These are phyloP conservation scores for Boletus subparvulus DNA, from an alignment of 768 basidiomycete species.

Conservation along the genomic window DNA sequence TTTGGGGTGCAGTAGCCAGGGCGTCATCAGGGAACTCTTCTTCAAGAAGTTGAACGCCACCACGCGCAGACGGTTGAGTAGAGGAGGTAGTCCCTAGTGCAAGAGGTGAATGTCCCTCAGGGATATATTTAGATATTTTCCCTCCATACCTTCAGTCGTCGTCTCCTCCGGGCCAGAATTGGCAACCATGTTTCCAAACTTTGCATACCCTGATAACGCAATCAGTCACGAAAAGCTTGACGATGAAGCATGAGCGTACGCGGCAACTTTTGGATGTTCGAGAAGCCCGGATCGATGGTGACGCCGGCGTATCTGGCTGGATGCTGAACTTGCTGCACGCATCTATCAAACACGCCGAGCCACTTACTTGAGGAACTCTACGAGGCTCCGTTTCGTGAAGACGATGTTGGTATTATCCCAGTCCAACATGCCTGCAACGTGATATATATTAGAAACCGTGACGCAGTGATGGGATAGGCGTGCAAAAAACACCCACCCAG, in stretches of 20 bases:
- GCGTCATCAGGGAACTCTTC: constrained; percentile 57
- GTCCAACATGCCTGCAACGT: constrained; percentile 64
- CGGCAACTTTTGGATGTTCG: constrained; percentile 73
- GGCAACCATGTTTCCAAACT: constrained; percentile 55
- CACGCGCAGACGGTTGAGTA: constrained; percentile 1
- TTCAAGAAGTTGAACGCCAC: constrained; percentile 11
- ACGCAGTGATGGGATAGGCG: not conserved
- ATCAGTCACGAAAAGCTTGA: not conserved
- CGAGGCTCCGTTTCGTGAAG: constrained; percentile 73
- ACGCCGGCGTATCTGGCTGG: constrained; percentile 62
- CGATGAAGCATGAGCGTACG: constrained; percentile 40
- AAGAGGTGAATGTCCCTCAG: not conserved
- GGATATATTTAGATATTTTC: not conserved
- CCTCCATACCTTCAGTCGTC: constrained; percentile 16
- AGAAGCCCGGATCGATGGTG: constrained; percentile 75
- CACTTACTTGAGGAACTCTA: constrained; percentile 75
- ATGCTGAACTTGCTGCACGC: constrained; percentile 26
- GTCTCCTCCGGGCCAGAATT: constrained; percentile 26
- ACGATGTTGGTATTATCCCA: constrained; percentile 77
- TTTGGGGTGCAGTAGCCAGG: constrained; percentile 54
- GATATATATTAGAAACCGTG: not conserved
- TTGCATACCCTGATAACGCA: constrained; percentile 57
- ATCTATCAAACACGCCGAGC: not conserved
- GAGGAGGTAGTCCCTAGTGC: constrained; percentile 11
- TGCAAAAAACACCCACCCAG: constrained; percentile 46